phyloP scores from a whole-genome alignment of 495 filamentous ascomycete genomes.

The Penicillium flavigenum region DNA sequence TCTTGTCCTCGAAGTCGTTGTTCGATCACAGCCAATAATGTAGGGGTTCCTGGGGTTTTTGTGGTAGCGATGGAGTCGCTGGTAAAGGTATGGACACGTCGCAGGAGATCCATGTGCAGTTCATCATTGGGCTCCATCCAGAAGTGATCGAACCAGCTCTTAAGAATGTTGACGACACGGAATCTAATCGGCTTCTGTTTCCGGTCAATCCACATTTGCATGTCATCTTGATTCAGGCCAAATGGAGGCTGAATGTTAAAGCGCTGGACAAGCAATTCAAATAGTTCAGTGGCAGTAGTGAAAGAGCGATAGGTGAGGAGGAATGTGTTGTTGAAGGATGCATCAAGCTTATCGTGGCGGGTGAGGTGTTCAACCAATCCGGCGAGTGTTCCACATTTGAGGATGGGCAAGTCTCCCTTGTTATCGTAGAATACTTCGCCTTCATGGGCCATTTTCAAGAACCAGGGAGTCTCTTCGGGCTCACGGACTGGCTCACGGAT shows the following conservation, averaged over 20 bases:
- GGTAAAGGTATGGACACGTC: conserved; percentile 85
- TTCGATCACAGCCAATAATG: conserved; percentile 80
- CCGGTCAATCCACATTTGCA: conserved; percentile 83
- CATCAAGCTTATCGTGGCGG: conserved; percentile 90
- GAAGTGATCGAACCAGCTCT: conserved; percentile 96
- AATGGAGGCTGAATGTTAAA: conserved; percentile 94
- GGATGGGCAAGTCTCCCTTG: conserved; percentile 65
- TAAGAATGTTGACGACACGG: conserved; percentile 93
- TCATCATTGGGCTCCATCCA: conserved; percentile 96
- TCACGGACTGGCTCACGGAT: conserved; percentile 48
- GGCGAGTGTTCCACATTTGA: conserved; percentile 85
- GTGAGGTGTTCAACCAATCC: conserved; percentile 96
- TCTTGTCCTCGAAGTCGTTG: conserved; percentile 86
- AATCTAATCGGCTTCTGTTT: conserved; percentile 96
- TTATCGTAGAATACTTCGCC: conserved; percentile 85
- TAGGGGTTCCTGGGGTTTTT: conserved; percentile 80
- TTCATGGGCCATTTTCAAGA: conserved; percentile 84
- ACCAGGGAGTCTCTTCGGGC: conserved; percentile 77
- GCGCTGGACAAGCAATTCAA: conserved; percentile 85
- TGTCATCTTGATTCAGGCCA: conserved; percentile 70
- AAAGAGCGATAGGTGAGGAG: conserved; percentile 95
- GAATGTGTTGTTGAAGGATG: conserved; percentile 97
- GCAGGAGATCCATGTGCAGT: conserved; percentile 77
- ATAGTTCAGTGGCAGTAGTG: conserved; percentile 83
- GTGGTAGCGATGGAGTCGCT: conserved; percentile 89